A percentile compares a stretch with the other conserved stretches of the same genome.
phyloP scores from a whole-genome alignment of 2,329 filamentous ascomycete species.

The Colletotrichum zoysiae region DNA sequence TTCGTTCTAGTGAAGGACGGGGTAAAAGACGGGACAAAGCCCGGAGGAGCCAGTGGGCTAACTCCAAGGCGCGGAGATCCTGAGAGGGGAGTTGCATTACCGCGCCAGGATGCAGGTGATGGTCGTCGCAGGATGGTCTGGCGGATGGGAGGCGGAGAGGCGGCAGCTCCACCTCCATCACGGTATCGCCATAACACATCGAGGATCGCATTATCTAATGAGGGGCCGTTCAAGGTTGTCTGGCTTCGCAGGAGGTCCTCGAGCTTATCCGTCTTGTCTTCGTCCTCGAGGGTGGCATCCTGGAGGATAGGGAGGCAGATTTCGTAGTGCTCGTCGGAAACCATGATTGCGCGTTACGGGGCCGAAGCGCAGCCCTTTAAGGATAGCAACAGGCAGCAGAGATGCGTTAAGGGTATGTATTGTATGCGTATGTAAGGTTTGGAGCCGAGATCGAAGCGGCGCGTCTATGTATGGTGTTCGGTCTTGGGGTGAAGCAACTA shows the following conservation, averaged over 20 bases:
- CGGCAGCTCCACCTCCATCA: constrained; percentile 71
- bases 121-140: constrained; percentile 90
- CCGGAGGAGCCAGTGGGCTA: constrained; percentile 86
- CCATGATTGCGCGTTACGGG: constrained; percentile 70
- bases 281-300: constrained; percentile 85
- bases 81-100: constrained; percentile 82
- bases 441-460: constrained; percentile 34
- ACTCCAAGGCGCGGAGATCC: constrained; percentile 86
- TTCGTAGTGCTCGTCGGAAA: constrained; percentile 93
- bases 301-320: constrained; percentile 90
- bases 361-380: constrained; percentile 25
- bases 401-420: constrained; percentile 33
- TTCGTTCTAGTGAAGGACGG: constrained; percentile 83
- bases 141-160: constrained; percentile 86
- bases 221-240: constrained; percentile 79
- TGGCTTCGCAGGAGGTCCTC: constrained; percentile 87
- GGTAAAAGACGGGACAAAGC: constrained; percentile 84
- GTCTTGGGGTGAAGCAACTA: constrained; percentile 37
- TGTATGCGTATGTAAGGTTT: constrained; percentile 35
- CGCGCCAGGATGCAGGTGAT: constrained; percentile 94
- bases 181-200: constrained; percentile 91
- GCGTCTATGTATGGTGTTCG: constrained; percentile 38
- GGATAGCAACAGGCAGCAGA: constrained; percentile 24
- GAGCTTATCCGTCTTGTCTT: constrained; percentile 90
- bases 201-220: constrained; percentile 89